A percentile compares a stretch with the other conserved stretches of the same genome.
Evolutionary conservation across 768 basidiomycete species (phyloP).

Genomic region (Auriscalpium microsporum): DNA sequence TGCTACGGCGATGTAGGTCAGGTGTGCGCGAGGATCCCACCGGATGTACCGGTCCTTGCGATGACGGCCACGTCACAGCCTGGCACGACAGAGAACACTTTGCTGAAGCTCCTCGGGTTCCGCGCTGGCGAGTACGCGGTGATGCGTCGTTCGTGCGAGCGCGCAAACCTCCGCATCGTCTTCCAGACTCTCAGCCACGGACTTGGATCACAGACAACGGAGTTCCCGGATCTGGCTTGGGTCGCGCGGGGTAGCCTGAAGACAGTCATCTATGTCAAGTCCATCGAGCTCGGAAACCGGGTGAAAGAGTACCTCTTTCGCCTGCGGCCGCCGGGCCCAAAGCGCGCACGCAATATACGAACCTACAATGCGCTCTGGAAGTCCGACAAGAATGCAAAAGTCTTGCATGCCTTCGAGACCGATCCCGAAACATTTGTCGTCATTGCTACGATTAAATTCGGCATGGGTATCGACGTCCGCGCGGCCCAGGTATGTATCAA

Average conservation of each 20-base stretch:
- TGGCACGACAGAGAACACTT: background rate
- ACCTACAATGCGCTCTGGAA: background rate
- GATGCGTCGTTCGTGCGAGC: background rate
- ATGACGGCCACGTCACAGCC: background rate
- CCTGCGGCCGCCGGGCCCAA: background rate
- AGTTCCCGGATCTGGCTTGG: background rate
- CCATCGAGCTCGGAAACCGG: background rate
- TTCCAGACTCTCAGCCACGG: background rate
- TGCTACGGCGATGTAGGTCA: background rate
- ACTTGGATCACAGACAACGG: background rate
- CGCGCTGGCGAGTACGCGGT: background rate
- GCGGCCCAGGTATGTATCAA: background rate
- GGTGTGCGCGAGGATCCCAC: background rate
- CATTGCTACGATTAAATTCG: constrained; percentile 4
- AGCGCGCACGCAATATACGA: background rate
- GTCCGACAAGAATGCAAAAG: background rate
- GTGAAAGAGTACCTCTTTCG: background rate
- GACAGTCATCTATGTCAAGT: background rate
- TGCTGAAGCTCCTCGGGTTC: background rate
- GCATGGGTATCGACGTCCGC: constrained; percentile 4
- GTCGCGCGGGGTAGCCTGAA: background rate
- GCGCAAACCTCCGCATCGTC: background rate
- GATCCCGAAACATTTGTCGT: background rate
- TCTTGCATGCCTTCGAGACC: background rate
- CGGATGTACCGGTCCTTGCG: background rate